Base-by-base conservation (phyloP, 2,329 filamentous ascomycete genomes). In the Sporothrix phasma region DNA sequence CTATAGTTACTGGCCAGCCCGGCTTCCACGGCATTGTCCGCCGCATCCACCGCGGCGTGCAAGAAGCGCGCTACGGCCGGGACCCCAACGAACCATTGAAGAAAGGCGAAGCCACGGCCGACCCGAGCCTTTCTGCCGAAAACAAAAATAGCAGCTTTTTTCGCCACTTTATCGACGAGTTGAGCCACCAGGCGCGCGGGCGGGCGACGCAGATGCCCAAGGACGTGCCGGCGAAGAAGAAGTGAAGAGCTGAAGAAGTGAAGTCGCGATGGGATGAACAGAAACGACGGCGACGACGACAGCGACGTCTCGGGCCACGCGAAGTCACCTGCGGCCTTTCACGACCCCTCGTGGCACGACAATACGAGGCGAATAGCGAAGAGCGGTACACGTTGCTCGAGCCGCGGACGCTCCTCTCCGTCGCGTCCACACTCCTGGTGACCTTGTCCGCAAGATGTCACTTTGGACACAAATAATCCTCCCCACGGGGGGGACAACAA, bases 11-110 rank as follows among this genome's bases (percentile, higher is more conserved):
- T 84, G 17, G 74, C 76, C 26, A 80, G 76, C 17, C 81, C 1
- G 73, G 74, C 8, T 84, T 83, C 69, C 81, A 84, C 66, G 77
- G 77, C 66, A 76, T 76, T 3, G 81, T 84, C 45, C 78, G 79
- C 7, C 75, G 77, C n/a, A 79, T 84, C 39, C 81, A 84, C 65
- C 76, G 76, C 15, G 74, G 71, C 3, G 76, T 84, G 43, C 72
- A 84, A 68, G 80, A 83, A 66, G 71, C 73, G 19, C 75, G 76
- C 51, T 67, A 83, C 66, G 81, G 81, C 10, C 76, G 79, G 26
- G 75, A 81, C 62, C 80, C 81, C 0, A 73, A 77, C 67, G 79
- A 82, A 60, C 81, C 81, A 6, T 66, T 84, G 10, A 75, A 76
- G 0, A 80, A 75, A 1, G 82, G 81, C 51, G 79, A 84, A 69